phyloP scores from a whole-genome alignment of 257 asterid genomes.

The Gentiana straminea region DNA sequence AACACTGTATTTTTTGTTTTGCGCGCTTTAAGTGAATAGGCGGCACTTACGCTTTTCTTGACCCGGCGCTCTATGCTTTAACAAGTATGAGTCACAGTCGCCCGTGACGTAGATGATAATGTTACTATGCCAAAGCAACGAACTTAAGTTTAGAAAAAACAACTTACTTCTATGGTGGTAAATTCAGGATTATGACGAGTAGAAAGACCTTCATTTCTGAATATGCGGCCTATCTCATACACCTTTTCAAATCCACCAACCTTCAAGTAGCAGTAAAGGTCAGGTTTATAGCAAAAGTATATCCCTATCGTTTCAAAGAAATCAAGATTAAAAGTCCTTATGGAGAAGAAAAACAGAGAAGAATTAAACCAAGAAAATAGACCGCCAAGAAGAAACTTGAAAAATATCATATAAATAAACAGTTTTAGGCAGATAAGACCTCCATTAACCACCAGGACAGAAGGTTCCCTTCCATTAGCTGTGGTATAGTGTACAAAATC shows the following conservation, averaged over 20 bases:
- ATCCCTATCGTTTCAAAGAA: not conserved
- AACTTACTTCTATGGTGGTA: constrained; percentile 90
- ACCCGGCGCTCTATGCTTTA: too few species aligned
- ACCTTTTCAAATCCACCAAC: constrained; percentile 98
- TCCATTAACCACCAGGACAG: too few species aligned
- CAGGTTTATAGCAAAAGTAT: not conserved
- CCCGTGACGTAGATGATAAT: not conserved
- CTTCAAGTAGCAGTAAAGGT: constrained; percentile 26
- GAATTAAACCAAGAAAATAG: not conserved
- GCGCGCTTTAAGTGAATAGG: too few species aligned
- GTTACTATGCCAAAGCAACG: not conserved
- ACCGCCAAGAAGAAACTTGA: not conserved
- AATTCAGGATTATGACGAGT: constrained; percentile 99
- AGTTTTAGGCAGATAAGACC: too few species aligned
- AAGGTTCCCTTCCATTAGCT: too few species aligned
- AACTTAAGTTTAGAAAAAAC: constrained; percentile 6
- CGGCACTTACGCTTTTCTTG: too few species aligned
- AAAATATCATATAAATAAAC: not conserved
- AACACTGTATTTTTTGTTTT: too few species aligned
- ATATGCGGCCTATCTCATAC: constrained; percentile 90
- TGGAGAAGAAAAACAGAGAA: not conserved
- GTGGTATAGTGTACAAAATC: not conserved
- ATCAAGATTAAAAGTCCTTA: too few species aligned
- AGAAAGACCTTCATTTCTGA: constrained; percentile 94
- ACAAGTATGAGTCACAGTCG: not conserved